phyloP scores from a whole-genome alignment of 768 basidiomycete species.

The Trametopsis cervina region DNA sequence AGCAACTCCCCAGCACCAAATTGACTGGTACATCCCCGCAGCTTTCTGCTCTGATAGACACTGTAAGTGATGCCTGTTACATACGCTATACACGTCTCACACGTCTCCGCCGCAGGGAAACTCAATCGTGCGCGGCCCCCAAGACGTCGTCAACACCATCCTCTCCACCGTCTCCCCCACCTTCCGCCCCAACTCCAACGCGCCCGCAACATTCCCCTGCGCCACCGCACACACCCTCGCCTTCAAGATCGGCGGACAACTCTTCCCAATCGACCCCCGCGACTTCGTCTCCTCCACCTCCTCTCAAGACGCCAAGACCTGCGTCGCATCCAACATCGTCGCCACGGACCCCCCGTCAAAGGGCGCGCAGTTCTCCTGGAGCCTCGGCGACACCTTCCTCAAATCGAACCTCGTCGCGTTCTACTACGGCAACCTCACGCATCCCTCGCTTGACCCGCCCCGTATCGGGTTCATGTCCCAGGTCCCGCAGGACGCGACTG shows the following conservation, averaged over 20 bases:
- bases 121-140: conserved; percentile 69
- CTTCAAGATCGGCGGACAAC: conserved; percentile 62
- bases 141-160: conserved; percentile 52
- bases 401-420: conserved; percentile 73
- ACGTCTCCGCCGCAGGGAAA: conserved; percentile 44
- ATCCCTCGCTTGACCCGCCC: conserved; percentile 62
- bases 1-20: conserved; percentile 42
- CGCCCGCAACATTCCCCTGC: conserved; percentile 43
- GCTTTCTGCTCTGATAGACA: conserved; percentile 66
- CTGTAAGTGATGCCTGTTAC: too few species aligned
- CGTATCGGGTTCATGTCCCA: conserved; percentile 69
- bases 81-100: not conserved
- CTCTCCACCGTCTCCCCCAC: conserved; percentile 30
- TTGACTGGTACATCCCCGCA: conserved; percentile 29
- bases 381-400: conserved; percentile 68
- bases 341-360: conserved; percentile 55
- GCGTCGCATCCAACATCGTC: conserved; percentile 46
- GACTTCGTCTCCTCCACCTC: conserved; percentile 51
- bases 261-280: conserved; percentile 72
- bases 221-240: conserved; percentile 50
- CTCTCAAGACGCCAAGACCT: conserved; percentile 33
- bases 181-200: conserved; percentile 14
- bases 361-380: conserved; percentile 69
- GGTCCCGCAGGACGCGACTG: conserved; percentile 49
- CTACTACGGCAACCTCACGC: conserved; percentile 66